Evolutionary conservation across 495 filamentous ascomycete genomes (phyloP).

Genomic region (Clohesyomyces aquaticus): DNA sequence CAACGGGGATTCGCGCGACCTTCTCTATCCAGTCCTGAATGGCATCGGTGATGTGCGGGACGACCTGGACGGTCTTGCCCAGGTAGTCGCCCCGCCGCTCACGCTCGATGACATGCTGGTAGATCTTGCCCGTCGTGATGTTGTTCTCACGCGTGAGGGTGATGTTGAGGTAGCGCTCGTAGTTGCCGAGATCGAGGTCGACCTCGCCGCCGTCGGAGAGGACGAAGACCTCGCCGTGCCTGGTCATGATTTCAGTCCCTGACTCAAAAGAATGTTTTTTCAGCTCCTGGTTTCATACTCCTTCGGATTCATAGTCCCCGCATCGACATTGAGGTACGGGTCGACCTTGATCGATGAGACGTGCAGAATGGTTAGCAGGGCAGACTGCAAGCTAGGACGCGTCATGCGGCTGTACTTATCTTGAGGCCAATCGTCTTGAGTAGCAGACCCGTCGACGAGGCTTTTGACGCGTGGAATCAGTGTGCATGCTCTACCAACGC

Average conservation of each 20-base stretch:
- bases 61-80: conserved; percentile 90
- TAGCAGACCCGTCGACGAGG: conserved; percentile 73
- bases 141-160: conserved; percentile 80
- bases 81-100: conserved; percentile 85
- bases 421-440: conserved; percentile 82
- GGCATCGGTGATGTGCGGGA: conserved; percentile 86
- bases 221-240: conserved; percentile 76
- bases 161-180: conserved; percentile 79
- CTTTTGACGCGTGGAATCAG: conserved; percentile 50
- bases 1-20: conserved; percentile 83
- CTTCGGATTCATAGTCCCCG: conserved; percentile 76
- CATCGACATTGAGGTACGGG: conserved; percentile 85
- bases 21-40: conserved; percentile 93
- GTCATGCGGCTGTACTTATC: conserved; percentile 50
- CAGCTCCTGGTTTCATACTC: conserved; percentile 58
- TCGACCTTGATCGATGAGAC: conserved; percentile 78
- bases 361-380: conserved; percentile 48
- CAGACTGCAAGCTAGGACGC: conserved; percentile 25
- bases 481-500: conserved; percentile 16
- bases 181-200: conserved; percentile 95
- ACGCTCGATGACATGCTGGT: conserved; percentile 78
- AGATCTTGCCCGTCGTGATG: conserved; percentile 96
- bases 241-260: conserved; percentile 37
- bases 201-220: conserved; percentile 77
- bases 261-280: background rate